Conservation (phyloP, 2,329 filamentous ascomycete species). For the Cryphonectria japonica region DNA sequence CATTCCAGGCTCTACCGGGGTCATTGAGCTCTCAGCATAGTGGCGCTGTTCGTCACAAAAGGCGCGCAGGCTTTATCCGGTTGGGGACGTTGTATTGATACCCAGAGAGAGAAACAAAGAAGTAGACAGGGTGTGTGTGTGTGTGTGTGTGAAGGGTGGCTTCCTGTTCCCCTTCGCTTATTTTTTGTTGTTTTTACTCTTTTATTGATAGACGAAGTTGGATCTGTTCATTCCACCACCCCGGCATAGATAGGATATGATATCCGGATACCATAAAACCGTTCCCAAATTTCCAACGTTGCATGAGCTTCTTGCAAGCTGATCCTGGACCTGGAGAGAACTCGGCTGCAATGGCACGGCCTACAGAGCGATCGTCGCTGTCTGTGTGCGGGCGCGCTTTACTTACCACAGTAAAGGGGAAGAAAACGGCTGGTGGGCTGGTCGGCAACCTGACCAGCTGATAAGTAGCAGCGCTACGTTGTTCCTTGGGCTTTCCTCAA, state of each 20-base stretch:
- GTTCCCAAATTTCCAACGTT: background rate
- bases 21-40: slow-evolving; percentile 12
- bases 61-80: background rate
- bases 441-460: background rate
- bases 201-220: background rate
- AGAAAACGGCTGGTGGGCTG: background rate
- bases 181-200: background rate
- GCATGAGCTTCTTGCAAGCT: background rate
- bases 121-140: too few species aligned
- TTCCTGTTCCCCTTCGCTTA: too few species aligned
- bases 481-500: slow-evolving; percentile 5
- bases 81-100: background rate
- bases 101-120: background rate
- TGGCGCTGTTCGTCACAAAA: background rate
- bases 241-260: slow-evolving; percentile 1
- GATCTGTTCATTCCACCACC: background rate
- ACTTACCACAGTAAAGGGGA: background rate
- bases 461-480: background rate
- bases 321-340: background rate
- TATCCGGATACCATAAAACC: background rate
- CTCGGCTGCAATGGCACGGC: background rate
- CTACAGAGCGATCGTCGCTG: background rate
- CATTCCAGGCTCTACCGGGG: background rate
- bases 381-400: too few species aligned
- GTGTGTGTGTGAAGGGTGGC: too few species aligned